These are phyloP conservation scores for Exutisphaerella laricina DNA, from an alignment of 2,329 filamentous ascomycete genomes.

Conservation along the genomic window DNA sequence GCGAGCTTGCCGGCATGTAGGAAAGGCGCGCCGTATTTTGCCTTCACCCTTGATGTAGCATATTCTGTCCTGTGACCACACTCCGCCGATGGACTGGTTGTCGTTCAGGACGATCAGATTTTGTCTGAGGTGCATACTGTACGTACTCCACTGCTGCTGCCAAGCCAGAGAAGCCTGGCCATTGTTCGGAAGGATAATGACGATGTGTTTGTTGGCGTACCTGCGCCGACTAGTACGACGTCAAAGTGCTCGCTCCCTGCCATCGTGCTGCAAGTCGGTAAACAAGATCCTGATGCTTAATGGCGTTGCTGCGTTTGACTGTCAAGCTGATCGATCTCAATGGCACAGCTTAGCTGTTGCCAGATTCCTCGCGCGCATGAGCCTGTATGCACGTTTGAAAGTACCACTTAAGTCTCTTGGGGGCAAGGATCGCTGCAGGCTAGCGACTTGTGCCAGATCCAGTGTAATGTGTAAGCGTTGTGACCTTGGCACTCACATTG, in stretches of 20 bases:
- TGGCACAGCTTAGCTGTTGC: too few relatives aligned
- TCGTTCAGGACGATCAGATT: conserved; percentile 12
- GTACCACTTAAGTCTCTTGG: too few relatives aligned
- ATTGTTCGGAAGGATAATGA: background rate
- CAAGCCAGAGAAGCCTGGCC: conserved; percentile 9
- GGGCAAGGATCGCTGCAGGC: too few relatives aligned
- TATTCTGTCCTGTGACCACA: conserved; percentile 14
- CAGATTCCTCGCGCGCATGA: too few relatives aligned
- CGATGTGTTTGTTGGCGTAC: background rate
- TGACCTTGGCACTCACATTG: too few relatives aligned
- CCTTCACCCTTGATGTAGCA: conserved; percentile 11
- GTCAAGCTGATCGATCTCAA: too few relatives aligned
- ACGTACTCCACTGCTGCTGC: conserved; percentile 12
- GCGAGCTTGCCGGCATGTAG: conserved; percentile 8
- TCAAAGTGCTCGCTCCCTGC: conserved; percentile 8
- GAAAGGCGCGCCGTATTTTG: conserved; percentile 6
- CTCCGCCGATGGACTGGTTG: conserved; percentile 13
- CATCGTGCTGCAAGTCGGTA: too few relatives aligned
- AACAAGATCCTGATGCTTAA: too few relatives aligned
- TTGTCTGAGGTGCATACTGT: conserved; percentile 9
- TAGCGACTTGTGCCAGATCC: too few relatives aligned
- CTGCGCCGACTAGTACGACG: conserved; percentile 12
- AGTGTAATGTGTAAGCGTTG: too few relatives aligned
- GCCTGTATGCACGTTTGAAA: too few relatives aligned
- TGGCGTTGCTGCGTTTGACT: too few relatives aligned